Percentiles rank a stretch among this genome's conserved stretches.
phyloP scores from a whole-genome alignment of 2,329 filamentous ascomycete species.

The Xylariaceae sp. region DNA sequence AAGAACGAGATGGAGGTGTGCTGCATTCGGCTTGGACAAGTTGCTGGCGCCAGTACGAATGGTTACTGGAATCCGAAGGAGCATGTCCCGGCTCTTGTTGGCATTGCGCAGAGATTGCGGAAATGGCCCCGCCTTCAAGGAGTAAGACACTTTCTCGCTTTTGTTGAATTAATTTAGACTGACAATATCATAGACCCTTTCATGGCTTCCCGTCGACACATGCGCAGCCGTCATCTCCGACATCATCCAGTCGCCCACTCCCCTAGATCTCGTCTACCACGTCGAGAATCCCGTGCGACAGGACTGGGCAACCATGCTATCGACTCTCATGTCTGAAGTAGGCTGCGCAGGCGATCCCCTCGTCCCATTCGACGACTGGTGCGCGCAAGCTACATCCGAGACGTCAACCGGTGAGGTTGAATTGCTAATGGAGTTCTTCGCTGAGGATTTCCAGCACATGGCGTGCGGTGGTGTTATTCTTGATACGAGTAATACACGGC shows the following conservation, averaged over 20 bases:
- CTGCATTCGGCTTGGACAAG: constrained; percentile 38
- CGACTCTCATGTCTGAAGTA: neutral
- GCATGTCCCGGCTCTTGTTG: constrained; percentile 40
- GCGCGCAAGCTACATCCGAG: too few relatives aligned
- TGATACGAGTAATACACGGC: neutral
- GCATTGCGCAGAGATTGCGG: constrained; percentile 35
- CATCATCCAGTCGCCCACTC: neutral
- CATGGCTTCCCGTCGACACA: constrained; percentile 9
- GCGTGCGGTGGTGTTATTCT: constrained; percentile 3
- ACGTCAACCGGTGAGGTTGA: neutral
- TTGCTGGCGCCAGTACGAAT: constrained; percentile 36
- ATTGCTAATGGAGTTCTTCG: neutral
- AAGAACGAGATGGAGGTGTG: constrained; percentile 34
- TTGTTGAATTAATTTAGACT: too few relatives aligned
- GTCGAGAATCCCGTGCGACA: constrained; percentile 11
- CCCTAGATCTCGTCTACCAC: constrained; percentile 2
- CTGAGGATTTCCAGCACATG: neutral
- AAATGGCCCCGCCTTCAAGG: constrained; percentile 18
- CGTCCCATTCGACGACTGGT: neutral
- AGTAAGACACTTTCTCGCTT: constrained; percentile 8
- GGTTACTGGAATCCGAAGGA: constrained; percentile 42
- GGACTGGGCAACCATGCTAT: neutral
- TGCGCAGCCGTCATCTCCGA: neutral
- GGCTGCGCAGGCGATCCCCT: neutral
- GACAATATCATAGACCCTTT: constrained; percentile 2